Percentiles rank a stretch among this genome's conserved stretches.
phyloP scores from a whole-genome alignment of 768 basidiomycete species.

The Daedaleopsis nitida region DNA sequence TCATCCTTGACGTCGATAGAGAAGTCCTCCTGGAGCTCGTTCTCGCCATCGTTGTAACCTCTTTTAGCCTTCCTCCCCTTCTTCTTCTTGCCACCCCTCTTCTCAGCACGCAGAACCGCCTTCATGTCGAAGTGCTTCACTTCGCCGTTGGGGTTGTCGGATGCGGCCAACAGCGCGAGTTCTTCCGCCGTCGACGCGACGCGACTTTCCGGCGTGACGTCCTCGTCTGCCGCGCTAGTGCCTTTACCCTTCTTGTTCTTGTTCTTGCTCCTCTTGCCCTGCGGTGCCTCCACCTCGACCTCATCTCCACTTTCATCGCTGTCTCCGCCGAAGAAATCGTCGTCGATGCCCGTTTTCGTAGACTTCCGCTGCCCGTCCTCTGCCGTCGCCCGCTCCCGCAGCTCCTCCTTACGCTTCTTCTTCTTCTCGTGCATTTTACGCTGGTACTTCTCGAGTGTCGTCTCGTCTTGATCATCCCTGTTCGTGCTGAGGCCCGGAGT shows the following conservation, averaged over 20 bases:
- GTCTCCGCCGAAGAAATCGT: slow-evolving; percentile 78
- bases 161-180: slow-evolving; percentile 60
- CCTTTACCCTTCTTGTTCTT: slow-evolving; percentile 18
- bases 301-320: slow-evolving; percentile 36
- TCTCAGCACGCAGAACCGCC: slow-evolving; percentile 86
- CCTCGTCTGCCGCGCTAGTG: slow-evolving; percentile 27
- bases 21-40: slow-evolving; percentile 81
- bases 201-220: slow-evolving; percentile 25
- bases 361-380: slow-evolving; percentile 28
- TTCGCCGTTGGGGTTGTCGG: slow-evolving; percentile 54
- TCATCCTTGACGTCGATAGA: slow-evolving; percentile 82
- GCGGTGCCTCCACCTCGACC: slow-evolving; percentile 21
- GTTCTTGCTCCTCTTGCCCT: slow-evolving; percentile 21
- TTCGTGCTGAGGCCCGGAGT: slow-evolving; percentile 73
- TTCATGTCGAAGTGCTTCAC: slow-evolving; percentile 89
- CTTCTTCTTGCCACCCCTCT: slow-evolving; percentile 47
- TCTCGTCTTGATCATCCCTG: slow-evolving; percentile 65
- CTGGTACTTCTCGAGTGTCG: slow-evolving; percentile 87
- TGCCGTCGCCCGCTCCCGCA: slow-evolving; percentile 40
- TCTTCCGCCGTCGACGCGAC: slow-evolving; percentile 61
- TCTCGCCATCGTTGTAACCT: slow-evolving; percentile 51
- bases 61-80: slow-evolving; percentile 46
- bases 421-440: slow-evolving; percentile 89
- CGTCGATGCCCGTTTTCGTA: slow-evolving; percentile 36
- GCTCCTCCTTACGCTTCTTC: slow-evolving; percentile 75